These are phyloP conservation scores for Trypanosoma rangeli DNA, from an alignment of 208 protist genomes.

Conservation along the genomic window DNA sequence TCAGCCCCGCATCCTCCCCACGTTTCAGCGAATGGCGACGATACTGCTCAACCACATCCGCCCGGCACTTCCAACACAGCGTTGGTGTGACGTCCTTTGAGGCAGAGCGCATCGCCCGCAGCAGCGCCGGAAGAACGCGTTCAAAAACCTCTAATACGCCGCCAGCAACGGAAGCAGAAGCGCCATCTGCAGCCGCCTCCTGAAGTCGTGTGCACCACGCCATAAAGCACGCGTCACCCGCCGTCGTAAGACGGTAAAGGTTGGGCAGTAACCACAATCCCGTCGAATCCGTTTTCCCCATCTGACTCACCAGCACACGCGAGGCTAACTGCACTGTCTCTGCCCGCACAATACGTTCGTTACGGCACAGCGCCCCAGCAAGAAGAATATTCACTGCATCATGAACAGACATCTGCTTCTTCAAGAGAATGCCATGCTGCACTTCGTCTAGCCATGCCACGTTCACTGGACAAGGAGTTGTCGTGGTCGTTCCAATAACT, in stretches of 20 bases:
- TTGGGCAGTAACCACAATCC: constrained; percentile 33
- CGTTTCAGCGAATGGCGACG: background rate
- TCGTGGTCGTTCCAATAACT: background rate
- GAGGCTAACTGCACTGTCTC: constrained; percentile 25
- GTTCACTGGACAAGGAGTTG: background rate
- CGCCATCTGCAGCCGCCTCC: background rate
- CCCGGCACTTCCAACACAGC: constrained; percentile 16
- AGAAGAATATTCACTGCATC: constrained; percentile 31
- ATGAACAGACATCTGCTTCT: constrained; percentile 22
- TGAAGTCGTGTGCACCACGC: constrained; percentile 7
- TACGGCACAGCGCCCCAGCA: constrained; percentile 6
- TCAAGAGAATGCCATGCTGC: constrained; percentile 32
- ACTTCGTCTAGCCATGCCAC: constrained; percentile 7
- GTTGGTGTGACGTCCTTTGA: constrained; percentile 10
- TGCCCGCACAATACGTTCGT: background rate
- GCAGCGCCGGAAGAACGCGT: constrained; percentile 10
- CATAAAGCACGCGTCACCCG: constrained; percentile 26
- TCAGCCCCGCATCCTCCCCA: background rate
- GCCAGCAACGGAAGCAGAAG: background rate
- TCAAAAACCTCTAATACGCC: constrained; percentile 15
- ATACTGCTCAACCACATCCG: constrained; percentile 25
- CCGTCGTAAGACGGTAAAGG: constrained; percentile 30
- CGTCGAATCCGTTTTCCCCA: constrained; percentile 30
- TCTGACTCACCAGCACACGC: constrained; percentile 20
- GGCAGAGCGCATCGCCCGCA: constrained; percentile 17